phyloP scores from a whole-genome alignment of 148 eudicot genomes.

The Mesembryanthemum crystallinum region DNA sequence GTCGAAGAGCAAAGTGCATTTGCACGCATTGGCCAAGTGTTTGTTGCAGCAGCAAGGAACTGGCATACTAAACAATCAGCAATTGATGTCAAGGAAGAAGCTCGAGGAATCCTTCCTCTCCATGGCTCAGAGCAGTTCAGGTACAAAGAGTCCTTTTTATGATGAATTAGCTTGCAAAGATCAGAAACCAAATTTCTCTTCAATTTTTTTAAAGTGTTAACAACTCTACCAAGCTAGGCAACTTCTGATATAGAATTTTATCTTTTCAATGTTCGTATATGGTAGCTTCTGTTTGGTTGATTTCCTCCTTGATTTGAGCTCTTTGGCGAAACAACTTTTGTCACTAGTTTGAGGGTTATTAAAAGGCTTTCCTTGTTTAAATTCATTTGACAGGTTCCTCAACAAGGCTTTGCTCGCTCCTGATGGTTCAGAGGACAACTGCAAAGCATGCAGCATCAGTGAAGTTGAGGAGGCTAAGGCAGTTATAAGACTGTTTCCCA shows the following conservation, averaged over 20 bases:
- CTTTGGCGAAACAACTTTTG: no score
- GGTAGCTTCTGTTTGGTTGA: not conserved
- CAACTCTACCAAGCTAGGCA: not conserved
- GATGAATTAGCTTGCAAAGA: not conserved
- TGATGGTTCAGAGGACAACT: constrained; percentile 32
- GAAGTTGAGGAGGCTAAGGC: constrained; percentile 76
- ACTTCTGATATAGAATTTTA: not conserved
- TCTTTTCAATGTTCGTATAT: not conserved
- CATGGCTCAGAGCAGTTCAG: constrained; percentile 49
- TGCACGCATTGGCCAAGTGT: constrained; percentile 56
- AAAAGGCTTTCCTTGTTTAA: not conserved
- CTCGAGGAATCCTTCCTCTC: constrained; percentile 34
- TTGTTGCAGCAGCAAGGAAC: constrained; percentile 54
- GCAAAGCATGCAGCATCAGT: constrained; percentile 30
- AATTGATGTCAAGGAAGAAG: constrained; percentile 42
- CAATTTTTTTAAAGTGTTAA: not conserved
- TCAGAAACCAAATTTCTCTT: not conserved
- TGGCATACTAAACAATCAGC: constrained; percentile 34
- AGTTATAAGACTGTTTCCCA: constrained; percentile 55
- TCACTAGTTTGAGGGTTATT: not conserved
- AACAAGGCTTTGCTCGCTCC: constrained; percentile 57
- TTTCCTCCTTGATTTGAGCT: not conserved
- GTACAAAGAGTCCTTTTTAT: constrained; percentile 27
- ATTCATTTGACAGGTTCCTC: constrained; percentile 44
- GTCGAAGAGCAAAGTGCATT: constrained; percentile 52